Percentiles rank a stretch among this genome's conserved stretches.
Evolutionary conservation across 1,284 basidiomycete genomes (phyloP).

Genomic region (Taiwanofungus camphoratus): DNA sequence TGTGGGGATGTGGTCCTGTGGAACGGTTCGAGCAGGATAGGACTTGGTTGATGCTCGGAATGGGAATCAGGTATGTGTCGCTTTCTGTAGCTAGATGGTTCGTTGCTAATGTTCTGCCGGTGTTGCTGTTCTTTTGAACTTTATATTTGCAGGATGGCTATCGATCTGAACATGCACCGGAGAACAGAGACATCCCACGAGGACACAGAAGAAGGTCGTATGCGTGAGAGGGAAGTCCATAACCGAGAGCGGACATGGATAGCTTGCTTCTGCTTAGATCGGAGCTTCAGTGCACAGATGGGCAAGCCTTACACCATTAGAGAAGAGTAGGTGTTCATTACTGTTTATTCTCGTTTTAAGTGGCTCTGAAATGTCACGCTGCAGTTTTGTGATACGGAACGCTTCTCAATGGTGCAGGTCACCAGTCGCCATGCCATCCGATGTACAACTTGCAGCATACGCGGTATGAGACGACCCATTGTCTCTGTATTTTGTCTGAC

Average conservation of each 20-base stretch:
- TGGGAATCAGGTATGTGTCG: slow-evolving; percentile 67
- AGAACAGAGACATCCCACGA: slow-evolving; percentile 68
- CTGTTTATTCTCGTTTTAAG: slow-evolving; percentile 9
- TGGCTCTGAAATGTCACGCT: slow-evolving; percentile 11
- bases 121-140: background rate
- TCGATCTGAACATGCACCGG: slow-evolving; percentile 92
- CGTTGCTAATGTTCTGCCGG: background rate
- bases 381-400: slow-evolving; percentile 84
- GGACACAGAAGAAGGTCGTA: slow-evolving; percentile 70
- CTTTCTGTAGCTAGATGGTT: slow-evolving; percentile 5
- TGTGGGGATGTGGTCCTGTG: slow-evolving; percentile 89
- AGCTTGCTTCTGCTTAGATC: slow-evolving; percentile 85
- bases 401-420: slow-evolving; percentile 68
- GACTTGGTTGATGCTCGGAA: slow-evolving; percentile 88
- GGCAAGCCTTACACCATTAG: slow-evolving; percentile 84
- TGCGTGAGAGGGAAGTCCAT: slow-evolving; percentile 78
- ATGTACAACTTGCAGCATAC: slow-evolving; percentile 64
- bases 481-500: slow-evolving; percentile 23
- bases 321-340: slow-evolving; percentile 62
- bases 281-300: slow-evolving; percentile 90
- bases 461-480: too few relatives aligned
- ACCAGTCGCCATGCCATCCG: slow-evolving; percentile 54
- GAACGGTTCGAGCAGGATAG: slow-evolving; percentile 95
- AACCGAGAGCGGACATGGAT: slow-evolving; percentile 95
- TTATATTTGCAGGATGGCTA: slow-evolving; percentile 74